Evolutionary conservation across 108 stramenopile species (phyloP).

Genomic region (Fragilariopsis cylindrus): DNA sequence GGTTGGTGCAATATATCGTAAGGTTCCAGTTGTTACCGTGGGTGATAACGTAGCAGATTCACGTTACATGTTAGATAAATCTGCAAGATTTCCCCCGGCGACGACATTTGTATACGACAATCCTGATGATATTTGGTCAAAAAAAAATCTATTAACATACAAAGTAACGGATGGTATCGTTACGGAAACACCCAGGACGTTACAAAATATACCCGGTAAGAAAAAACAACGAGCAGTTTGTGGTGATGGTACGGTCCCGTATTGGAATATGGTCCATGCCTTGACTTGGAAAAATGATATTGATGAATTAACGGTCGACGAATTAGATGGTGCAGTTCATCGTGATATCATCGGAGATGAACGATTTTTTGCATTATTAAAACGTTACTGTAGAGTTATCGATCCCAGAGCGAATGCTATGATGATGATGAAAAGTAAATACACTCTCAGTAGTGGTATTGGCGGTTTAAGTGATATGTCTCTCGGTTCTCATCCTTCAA

Average conservation of each 20-base stretch:
- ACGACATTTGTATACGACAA: not conserved
- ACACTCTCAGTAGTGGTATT: too few species aligned
- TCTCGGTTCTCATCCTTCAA: too few species aligned
- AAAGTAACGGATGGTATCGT: constrained; percentile 34
- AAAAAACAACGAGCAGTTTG: constrained; percentile 18
- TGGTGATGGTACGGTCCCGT: constrained; percentile 61
- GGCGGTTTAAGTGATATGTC: too few species aligned
- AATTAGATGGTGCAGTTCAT: constrained; percentile 48
- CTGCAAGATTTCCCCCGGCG: constrained; percentile 20
- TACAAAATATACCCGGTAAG: constrained; percentile 25
- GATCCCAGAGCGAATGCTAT: constrained; percentile 10
- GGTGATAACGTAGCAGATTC: constrained; percentile 19
- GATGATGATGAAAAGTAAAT: not conserved
- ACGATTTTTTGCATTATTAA: constrained; percentile 6
- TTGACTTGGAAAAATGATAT: constrained; percentile 37
- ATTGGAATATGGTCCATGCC: constrained; percentile 48
- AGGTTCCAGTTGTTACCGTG: constrained; percentile 17
- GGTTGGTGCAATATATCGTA: constrained; percentile 46
- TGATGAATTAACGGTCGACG: constrained; percentile 43
- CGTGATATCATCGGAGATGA: constrained; percentile 41
- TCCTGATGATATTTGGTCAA: not conserved
- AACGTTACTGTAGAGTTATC: constrained; percentile 9
- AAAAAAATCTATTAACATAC: not conserved
- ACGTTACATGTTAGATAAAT: constrained; percentile 36
- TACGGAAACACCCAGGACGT: constrained; percentile 35